Conservation (phyloP, 2,329 filamentous ascomycete species). For the Fusarium napiforme region DNA sequence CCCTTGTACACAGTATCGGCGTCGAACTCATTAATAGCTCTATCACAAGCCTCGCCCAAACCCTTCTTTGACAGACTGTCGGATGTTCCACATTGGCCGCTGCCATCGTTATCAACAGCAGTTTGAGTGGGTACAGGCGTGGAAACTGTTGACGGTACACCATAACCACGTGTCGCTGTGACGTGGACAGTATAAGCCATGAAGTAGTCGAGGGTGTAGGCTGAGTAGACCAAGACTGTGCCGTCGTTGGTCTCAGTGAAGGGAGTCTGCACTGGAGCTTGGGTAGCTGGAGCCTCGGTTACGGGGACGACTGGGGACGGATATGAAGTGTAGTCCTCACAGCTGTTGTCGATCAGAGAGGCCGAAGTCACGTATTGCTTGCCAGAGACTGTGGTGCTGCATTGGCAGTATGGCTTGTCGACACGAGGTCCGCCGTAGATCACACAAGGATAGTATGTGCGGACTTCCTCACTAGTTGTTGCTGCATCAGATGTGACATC, state of each 20-base stretch:
- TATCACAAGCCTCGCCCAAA: constrained; percentile 8
- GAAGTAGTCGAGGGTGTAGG: not conserved
- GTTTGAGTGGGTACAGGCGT: constrained; percentile 18
- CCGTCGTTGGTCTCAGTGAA: constrained; percentile 9
- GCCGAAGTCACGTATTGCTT: constrained; percentile 2
- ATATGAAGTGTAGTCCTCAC: not conserved
- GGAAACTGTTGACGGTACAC: not conserved
- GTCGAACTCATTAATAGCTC: constrained; percentile 12
- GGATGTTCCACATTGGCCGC: constrained; percentile 13
- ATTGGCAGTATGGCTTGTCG: constrained; percentile 10
- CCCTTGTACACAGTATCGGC: constrained; percentile 13
- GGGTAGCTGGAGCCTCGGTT: not conserved
- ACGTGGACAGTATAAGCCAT: not conserved
- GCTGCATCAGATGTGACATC: not conserved
- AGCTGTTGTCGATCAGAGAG: not conserved
- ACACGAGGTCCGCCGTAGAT: constrained; percentile 6
- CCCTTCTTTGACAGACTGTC: constrained; percentile 14
- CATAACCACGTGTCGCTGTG: not conserved
- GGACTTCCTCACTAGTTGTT: not conserved
- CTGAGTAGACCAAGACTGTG: constrained; percentile 5
- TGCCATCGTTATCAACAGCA: constrained; percentile 17
- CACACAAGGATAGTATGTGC: constrained; percentile 4
- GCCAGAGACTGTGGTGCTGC: constrained; percentile 2
- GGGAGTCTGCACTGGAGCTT: not conserved
- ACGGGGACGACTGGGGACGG: not conserved